Percentiles rank a stretch among this genome's conserved stretches.
Conservation (phyloP, 2,329 filamentous ascomycete species). For the Cordyceps tenuipes region DNA sequence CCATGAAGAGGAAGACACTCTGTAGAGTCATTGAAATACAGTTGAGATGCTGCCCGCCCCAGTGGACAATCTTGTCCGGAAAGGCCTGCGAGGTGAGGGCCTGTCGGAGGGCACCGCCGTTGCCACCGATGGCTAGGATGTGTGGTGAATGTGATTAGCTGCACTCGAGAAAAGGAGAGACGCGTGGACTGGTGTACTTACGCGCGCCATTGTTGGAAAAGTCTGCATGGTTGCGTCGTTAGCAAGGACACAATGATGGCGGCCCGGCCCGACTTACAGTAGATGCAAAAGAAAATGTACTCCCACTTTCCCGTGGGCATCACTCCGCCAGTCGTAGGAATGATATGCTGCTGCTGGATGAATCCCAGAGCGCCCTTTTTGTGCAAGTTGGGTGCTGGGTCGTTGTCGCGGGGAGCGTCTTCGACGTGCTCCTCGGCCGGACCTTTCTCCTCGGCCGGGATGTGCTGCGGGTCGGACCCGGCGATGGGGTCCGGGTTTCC, state of each 20-base stretch:
- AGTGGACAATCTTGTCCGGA: slow-evolving; percentile 9
- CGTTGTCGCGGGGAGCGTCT: background rate
- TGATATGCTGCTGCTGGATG: slow-evolving; percentile 14
- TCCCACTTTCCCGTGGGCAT: slow-evolving; percentile 15
- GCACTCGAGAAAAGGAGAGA: background rate
- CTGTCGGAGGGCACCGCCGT: slow-evolving; percentile 13
- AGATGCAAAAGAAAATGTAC: slow-evolving; percentile 15
- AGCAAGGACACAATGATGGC: background rate
- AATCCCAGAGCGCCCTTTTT: slow-evolving; percentile 10
- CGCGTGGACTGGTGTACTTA: background rate
- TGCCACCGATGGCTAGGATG: slow-evolving; percentile 12
- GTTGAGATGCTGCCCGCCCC: slow-evolving; percentile 8
- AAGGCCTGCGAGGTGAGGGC: slow-evolving; percentile 9
- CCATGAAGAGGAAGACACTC: background rate
- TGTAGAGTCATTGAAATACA: background rate
- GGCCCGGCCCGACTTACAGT: slow-evolving; percentile 1
- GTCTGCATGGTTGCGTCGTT: background rate
- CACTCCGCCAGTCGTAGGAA: slow-evolving; percentile 12
- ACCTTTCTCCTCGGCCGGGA: background rate
- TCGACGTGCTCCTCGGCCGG: slow-evolving; percentile 3
- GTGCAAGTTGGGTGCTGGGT: slow-evolving; percentile 1
- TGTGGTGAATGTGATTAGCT: background rate
- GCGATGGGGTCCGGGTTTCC: background rate
- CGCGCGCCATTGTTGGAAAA: slow-evolving; percentile 15
- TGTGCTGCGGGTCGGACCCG: background rate